A percentile compares a stretch with the other conserved stretches of the same genome.
These are phyloP conservation scores for Brachypodium distachyon DNA, from an alignment of 202 grass and related monocot genomes.

Conservation along the genomic window DNA sequence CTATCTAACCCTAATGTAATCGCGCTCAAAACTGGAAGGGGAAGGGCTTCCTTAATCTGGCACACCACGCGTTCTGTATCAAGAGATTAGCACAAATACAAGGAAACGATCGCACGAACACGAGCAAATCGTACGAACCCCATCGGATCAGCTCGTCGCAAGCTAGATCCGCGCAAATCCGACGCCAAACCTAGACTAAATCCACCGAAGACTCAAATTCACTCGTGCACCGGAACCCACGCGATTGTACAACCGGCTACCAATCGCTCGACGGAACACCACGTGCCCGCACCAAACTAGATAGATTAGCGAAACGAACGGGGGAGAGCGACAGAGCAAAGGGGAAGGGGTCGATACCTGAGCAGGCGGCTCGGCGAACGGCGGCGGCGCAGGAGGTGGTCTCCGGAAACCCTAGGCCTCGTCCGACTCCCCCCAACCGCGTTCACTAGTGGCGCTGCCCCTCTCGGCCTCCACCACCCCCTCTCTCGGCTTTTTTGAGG, in stretches of 20 bases:
- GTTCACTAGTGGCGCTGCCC: not conserved
- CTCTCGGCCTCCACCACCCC: not conserved
- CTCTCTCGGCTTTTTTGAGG: constrained; percentile 17
- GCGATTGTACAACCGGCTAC: not conserved
- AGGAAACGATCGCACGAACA: not conserved
- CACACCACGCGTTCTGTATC: not conserved
- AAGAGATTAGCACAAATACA: not conserved
- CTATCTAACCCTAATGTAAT: not conserved
- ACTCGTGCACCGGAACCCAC: not conserved
- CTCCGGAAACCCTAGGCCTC: constrained; percentile 12
- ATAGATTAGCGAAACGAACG: not conserved
- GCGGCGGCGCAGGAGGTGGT: not conserved
- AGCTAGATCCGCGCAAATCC: constrained; percentile 15
- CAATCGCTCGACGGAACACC: not conserved
- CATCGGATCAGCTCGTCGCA: not conserved
- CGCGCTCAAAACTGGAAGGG: not conserved
- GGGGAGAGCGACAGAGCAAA: constrained; percentile 7
- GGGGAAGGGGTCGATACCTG: constrained; percentile 3
- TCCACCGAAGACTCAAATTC: not conserved
- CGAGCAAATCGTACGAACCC: not conserved
- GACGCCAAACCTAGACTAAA: not conserved
- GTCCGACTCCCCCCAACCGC: not conserved
- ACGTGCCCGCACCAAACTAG: not conserved
- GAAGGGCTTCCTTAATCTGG: not conserved
- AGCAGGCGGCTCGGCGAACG: not conserved